A percentile compares a stretch with the other conserved stretches of the same genome.
phyloP scores from a whole-genome alignment of 2,329 filamentous ascomycete genomes.

The Colletotrichum coccodes region DNA sequence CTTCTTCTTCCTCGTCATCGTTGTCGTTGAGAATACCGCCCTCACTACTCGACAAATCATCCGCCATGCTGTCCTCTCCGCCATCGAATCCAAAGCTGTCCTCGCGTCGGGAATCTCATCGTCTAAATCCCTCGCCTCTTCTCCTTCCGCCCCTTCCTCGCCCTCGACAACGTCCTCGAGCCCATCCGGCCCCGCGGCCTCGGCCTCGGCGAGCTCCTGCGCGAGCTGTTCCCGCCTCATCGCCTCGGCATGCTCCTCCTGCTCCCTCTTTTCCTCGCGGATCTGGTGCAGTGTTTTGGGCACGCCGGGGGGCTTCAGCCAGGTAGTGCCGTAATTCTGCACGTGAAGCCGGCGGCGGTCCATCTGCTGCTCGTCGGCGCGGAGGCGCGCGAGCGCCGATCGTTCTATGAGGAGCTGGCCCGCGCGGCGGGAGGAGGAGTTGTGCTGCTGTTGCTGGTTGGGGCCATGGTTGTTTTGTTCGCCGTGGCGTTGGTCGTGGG shows the following conservation, averaged over 20 bases:
- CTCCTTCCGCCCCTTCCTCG: slow-evolving; percentile 61
- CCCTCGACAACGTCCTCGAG: slow-evolving; percentile 57
- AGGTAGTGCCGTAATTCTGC: slow-evolving; percentile 85
- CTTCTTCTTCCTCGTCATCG: slow-evolving; percentile 54
- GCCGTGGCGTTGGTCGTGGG: slow-evolving; percentile 41
- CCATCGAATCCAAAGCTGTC: slow-evolving; percentile 57
- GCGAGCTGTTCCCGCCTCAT: slow-evolving; percentile 76
- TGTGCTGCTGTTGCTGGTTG: slow-evolving; percentile 36
- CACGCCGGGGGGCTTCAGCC: slow-evolving; percentile 91
- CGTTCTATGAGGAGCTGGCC: slow-evolving; percentile 61
- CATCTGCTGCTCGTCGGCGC: slow-evolving; percentile 80
- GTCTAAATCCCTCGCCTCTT: slow-evolving; percentile 68
- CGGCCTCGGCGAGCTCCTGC: slow-evolving; percentile 79
- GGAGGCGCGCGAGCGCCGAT: slow-evolving; percentile 74
- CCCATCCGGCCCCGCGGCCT: slow-evolving; percentile 53
- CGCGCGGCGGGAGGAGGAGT: slow-evolving; percentile 42
- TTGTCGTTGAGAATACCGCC: slow-evolving; percentile 35
- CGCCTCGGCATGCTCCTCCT: slow-evolving; percentile 84
- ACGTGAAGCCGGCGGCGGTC: slow-evolving; percentile 83
- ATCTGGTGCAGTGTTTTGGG: slow-evolving; percentile 90
- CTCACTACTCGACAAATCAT: slow-evolving; percentile 41
- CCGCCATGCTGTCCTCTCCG: slow-evolving; percentile 43
- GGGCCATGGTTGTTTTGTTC: slow-evolving; percentile 40
- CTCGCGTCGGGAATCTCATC: slow-evolving; percentile 79
- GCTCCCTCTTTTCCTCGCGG: slow-evolving; percentile 88